A percentile compares a stretch with the other conserved stretches of the same genome.
Evolutionary conservation across 140 eudicot species (phyloP).

Genomic region (Bidens hawaiensis): DNA sequence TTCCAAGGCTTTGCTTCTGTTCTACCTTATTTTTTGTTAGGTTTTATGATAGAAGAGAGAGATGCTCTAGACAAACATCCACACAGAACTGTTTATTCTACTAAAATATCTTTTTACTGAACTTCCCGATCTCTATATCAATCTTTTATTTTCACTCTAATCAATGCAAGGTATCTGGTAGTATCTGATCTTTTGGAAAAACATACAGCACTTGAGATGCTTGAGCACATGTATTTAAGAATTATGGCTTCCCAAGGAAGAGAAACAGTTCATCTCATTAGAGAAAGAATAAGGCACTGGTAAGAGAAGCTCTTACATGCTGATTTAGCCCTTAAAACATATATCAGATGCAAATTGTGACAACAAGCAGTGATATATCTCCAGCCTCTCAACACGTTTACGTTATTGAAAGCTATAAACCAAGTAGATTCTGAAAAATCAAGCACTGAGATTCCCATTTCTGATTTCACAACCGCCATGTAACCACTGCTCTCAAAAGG

Average conservation of each 20-base stretch:
- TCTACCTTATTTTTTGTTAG: slow-evolving; percentile 12
- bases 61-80: background rate
- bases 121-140: slow-evolving; percentile 2
- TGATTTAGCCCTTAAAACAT: background rate
- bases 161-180: slow-evolving; percentile 2
- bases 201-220: background rate
- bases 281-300: background rate
- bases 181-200: slow-evolving; percentile 11
- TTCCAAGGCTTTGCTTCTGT: slow-evolving; percentile 2
- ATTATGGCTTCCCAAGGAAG: slow-evolving; percentile 6
- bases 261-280: slow-evolving; percentile 11
- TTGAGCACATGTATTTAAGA: slow-evolving; percentile 2
- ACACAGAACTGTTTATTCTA: background rate
- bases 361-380: background rate
- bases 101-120: background rate
- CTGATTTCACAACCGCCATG: slow-evolving; percentile 9
- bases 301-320: background rate
- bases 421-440: slow-evolving; percentile 4
- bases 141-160: slow-evolving; percentile 10
- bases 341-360: background rate
- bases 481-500: slow-evolving; percentile 2
- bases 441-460: background rate
- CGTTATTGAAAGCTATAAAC: slow-evolving; percentile 1
- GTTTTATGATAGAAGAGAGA: background rate
- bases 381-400: background rate